A percentile compares a stretch with the other conserved stretches of the same genome.
phyloP scores from a whole-genome alignment of 192 early-diverging fungal species.

The Spizellomyces punctatus region DNA sequence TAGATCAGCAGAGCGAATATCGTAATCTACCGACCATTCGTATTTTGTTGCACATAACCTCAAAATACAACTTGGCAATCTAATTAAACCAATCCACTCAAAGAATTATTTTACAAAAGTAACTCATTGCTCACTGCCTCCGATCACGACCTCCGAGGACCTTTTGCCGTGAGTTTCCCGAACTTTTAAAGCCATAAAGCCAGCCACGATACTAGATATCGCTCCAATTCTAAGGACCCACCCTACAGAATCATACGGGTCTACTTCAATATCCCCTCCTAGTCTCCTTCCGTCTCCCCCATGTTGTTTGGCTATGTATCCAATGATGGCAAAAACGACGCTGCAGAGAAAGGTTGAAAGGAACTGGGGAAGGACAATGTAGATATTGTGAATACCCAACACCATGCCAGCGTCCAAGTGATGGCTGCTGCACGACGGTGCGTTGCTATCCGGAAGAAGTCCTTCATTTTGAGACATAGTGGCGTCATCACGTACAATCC shows the following conservation, averaged over 20 bases:
- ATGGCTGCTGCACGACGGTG: background rate
- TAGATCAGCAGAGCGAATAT: no score
- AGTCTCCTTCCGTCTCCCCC: background rate
- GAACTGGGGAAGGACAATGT: conserved; percentile 93
- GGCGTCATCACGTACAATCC: background rate
- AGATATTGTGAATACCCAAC: conserved; percentile 94
- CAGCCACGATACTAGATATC: conserved; percentile 67
- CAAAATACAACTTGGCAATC: background rate
- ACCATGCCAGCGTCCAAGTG: conserved; percentile 54
- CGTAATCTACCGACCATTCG: no score
- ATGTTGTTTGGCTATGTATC: background rate
- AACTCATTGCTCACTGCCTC: no score
- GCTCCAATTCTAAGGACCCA: conserved; percentile 75
- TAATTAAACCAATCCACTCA: background rate
- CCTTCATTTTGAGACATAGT: background rate
- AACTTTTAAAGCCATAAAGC: conserved; percentile 52
- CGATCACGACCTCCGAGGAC: no score
- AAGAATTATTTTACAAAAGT: background rate
- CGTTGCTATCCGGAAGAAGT: background rate
- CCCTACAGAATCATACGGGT: conserved; percentile 55
- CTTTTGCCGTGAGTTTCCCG: no score
- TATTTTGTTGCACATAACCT: background rate
- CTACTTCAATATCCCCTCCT: conserved; percentile 1
- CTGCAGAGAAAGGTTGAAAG: conserved; percentile 75
- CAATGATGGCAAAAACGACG: conserved; percentile 69